Conservation (phyloP, 805 yeast species). For the Hanseniaspora lachancei region DNA sequence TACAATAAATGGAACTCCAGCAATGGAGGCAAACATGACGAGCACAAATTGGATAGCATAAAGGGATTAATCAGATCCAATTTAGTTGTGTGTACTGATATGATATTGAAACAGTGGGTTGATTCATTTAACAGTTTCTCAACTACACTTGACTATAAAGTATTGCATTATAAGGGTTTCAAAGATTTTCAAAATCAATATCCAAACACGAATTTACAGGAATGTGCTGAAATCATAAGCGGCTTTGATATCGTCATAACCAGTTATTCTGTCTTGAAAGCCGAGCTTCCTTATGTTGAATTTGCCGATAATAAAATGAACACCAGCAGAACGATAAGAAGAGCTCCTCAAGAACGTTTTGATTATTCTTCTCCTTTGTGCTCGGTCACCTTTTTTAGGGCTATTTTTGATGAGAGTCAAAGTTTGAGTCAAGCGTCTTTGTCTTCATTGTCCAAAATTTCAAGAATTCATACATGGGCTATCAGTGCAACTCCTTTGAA, state of each 20-base stretch:
- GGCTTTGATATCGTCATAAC: slow-evolving; percentile 68
- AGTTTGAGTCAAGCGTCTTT: slow-evolving; percentile 39
- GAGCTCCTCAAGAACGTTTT: slow-evolving; percentile 16
- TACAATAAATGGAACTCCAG: neutral
- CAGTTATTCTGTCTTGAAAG: slow-evolving; percentile 56
- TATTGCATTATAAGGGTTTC: slow-evolving; percentile 53
- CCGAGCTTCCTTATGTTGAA: slow-evolving; percentile 67
- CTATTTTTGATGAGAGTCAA: slow-evolving; percentile 87
- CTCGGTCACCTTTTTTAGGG: slow-evolving; percentile 74
- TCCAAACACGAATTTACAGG: slow-evolving; percentile 20
- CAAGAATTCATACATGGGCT: slow-evolving; percentile 89
- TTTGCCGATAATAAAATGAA: slow-evolving; percentile 40
- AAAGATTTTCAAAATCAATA: slow-evolving; percentile 26
- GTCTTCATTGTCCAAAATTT: slow-evolving; percentile 29
- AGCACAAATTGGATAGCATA: slow-evolving; percentile 15
- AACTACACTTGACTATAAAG: slow-evolving; percentile 30
- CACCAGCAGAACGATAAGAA: slow-evolving; percentile 17
- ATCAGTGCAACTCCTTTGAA: slow-evolving; percentile 86
- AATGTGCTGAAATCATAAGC: slow-evolving; percentile 40
- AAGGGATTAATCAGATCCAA: slow-evolving; percentile 45
- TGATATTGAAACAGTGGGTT: slow-evolving; percentile 77
- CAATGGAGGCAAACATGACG: slow-evolving; percentile 11
- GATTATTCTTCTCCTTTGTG: slow-evolving; percentile 75
- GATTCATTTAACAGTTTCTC: slow-evolving; percentile 17
- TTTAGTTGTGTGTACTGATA: slow-evolving; percentile 71